Evolutionary conservation across 257 asterid genomes (phyloP), one percentile per base, ranked within the genome.

Genomic region (Eucommia ulmoides): DNA sequence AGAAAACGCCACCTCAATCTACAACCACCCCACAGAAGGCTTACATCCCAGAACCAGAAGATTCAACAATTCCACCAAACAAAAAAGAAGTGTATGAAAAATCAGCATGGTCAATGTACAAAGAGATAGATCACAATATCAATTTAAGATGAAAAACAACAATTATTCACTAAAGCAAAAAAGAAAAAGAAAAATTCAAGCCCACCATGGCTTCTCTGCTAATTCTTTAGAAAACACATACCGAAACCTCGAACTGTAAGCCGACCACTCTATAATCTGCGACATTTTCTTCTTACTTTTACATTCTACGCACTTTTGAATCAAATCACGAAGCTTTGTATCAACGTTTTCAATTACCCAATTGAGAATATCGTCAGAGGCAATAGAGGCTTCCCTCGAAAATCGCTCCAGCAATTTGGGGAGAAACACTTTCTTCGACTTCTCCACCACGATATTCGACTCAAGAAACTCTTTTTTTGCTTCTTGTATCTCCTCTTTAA

Each of bases 391-490:
- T 64, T 78, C 83, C 74, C 72, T 78, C 19, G 66, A 58, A 45
- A 66, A 74, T 63, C 67, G 69, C 55, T 78, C 83, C 1, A 72
- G 53, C 12, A 66, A 65, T 55, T 72, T 75, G 15, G 83, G 83
- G 20, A 78, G 48, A 22, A 65, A 60, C 52, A 78, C 72, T 25
- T 63, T 72, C 52, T 63, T 71, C 1, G 72, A 69, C 60, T 75
- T 78, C 71, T 78, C 62, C 24, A 72, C 60, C 0, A 74, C 65
- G 25, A 74, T 52, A 56, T 75, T 72, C 29, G 72, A 69, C 56
- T 75, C 75, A 49, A 78, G 74, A 57, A 74, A 78, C 59, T 72
- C 78, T 62, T 59, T 69, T 61, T 72, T 75, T 17, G 87, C 80
- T 18, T 62, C 64, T 60, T 78, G 74, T 41, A 78, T 45, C 64